phyloP scores from a whole-genome alignment of 2,329 filamentous ascomycete species.

The Penicillium expansum region DNA sequence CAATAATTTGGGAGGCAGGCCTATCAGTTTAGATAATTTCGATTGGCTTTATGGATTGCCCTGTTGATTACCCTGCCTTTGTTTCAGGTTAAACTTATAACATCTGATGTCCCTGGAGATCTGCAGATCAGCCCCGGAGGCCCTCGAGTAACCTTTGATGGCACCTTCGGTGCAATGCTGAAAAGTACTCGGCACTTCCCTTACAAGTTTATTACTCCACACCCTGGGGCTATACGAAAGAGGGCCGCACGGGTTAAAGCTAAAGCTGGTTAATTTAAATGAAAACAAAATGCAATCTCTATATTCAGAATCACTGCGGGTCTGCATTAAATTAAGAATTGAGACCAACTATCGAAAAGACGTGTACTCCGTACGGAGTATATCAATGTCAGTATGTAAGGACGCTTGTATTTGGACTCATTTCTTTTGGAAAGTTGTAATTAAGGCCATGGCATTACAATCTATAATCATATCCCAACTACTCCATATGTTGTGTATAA shows the following conservation, averaged over 20 bases:
- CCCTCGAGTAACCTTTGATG: neutral
- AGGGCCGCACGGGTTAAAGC: too few relatives aligned
- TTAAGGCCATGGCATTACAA: neutral
- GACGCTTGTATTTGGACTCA: too few relatives aligned
- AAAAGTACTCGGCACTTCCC: too few relatives aligned
- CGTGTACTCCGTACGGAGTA: neutral
- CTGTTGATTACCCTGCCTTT: neutral
- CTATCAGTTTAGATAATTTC: neutral
- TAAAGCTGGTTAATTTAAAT: neutral
- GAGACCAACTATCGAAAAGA: neutral
- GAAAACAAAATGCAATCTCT: neutral
- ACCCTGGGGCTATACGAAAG: neutral
- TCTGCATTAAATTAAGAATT: neutral
- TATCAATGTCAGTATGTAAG: too few relatives aligned
- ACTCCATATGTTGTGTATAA: too few relatives aligned
- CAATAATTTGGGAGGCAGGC: neutral
- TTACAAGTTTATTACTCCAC: too few relatives aligned
- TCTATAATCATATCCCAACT: neutral
- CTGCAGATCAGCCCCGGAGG: neutral
- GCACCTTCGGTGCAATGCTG: neutral
- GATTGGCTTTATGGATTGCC: neutral
- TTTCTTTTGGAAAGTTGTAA: neutral
- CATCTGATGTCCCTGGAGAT: neutral
- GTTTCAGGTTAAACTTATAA: neutral
- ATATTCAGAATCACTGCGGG: neutral